These are phyloP conservation scores for Leccinum barrowsii DNA, from an alignment of 768 basidiomycete species.

Conservation along the genomic window DNA sequence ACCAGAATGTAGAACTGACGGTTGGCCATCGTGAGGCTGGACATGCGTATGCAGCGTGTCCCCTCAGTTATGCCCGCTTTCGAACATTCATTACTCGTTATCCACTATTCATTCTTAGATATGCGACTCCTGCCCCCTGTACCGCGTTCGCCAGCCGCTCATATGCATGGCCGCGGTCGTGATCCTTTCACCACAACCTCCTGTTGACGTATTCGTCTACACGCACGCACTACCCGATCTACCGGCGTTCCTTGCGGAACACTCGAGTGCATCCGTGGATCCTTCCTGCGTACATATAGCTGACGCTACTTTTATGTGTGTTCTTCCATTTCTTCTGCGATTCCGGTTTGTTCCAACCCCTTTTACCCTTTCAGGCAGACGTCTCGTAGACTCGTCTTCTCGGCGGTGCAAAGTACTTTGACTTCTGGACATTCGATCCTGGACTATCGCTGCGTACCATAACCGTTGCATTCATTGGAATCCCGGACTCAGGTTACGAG, in stretches of 20 bases:
- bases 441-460: background rate
- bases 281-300: constrained; percentile 23
- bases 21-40: background rate
- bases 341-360: constrained; percentile 4
- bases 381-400: background rate
- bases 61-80: constrained; percentile 1
- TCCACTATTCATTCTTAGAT: constrained; percentile 5
- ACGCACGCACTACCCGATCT: constrained; percentile 10
- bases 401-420: background rate
- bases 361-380: background rate
- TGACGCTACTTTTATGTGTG: constrained; percentile 6
- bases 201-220: constrained; percentile 7
- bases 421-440: background rate
- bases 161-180: constrained; percentile 1
- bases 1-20: background rate
- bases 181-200: constrained; percentile 3
- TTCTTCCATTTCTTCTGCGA: constrained; percentile 10
- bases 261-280: constrained; percentile 8
- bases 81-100: constrained; percentile 13
- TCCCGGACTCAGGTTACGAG: background rate
- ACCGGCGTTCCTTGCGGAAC: constrained; percentile 13
- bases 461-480: background rate
- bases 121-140: constrained; percentile 16
- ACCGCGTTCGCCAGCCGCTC: constrained; percentile 17
- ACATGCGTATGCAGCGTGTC: constrained; percentile 16